These are phyloP conservation scores for Neoconidiobolus thromboides DNA, from an alignment of 371 early-diverging fungal species.

Conservation along the genomic window DNA sequence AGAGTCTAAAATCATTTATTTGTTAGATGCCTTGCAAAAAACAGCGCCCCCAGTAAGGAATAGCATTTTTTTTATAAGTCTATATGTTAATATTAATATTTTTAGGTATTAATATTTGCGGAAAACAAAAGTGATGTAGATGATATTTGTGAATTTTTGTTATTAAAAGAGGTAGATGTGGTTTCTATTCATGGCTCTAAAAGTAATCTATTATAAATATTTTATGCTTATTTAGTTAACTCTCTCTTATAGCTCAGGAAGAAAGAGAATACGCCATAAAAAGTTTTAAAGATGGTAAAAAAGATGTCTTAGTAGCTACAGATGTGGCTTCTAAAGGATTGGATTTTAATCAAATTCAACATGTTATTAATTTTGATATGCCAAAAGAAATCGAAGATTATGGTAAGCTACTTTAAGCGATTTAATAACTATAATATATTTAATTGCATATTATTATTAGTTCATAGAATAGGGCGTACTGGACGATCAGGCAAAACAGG, in stretches of 20 bases:
- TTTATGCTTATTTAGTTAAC: no score
- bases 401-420: slow-evolving; percentile 17
- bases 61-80: background rate
- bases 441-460: slow-evolving; percentile 11
- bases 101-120: slow-evolving; percentile 82
- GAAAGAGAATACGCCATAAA: slow-evolving; percentile 61
- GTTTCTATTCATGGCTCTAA: slow-evolving; percentile 93
- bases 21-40: slow-evolving; percentile 83
- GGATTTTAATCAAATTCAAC: slow-evolving; percentile 82
- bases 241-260: slow-evolving; percentile 61
- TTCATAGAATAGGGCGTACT: slow-evolving; percentile 98
- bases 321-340: slow-evolving; percentile 86
- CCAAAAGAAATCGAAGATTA: slow-evolving; percentile 95
- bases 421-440: background rate
- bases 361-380: slow-evolving; percentile 91
- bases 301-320: slow-evolving; percentile 80
- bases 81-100: background rate
- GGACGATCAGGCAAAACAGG: slow-evolving; percentile 96
- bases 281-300: slow-evolving; percentile 57
- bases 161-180: slow-evolving; percentile 82
- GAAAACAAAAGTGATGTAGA: slow-evolving; percentile 99
- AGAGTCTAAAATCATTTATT: slow-evolving; percentile 77
- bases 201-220: slow-evolving; percentile 13
- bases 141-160: slow-evolving; percentile 87
- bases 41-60: slow-evolving; percentile 72